These are phyloP conservation scores for Ophiostoma perfectum DNA, from an alignment of 2,329 filamentous ascomycete species.

Conservation along the genomic window DNA sequence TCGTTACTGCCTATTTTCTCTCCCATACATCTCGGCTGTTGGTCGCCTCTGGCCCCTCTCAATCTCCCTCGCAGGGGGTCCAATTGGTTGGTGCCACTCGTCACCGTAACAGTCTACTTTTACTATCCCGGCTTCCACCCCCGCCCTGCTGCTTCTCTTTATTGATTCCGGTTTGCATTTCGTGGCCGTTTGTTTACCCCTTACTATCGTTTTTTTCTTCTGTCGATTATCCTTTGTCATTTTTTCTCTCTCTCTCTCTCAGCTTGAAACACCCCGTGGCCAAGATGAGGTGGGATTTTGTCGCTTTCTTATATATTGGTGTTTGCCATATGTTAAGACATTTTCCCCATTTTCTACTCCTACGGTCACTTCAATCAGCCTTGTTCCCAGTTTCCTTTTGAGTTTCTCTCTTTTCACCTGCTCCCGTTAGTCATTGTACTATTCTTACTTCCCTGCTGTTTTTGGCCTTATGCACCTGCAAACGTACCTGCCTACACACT, in stretches of 20 bases:
- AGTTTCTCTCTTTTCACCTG: neutral
- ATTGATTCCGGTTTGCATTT: neutral
- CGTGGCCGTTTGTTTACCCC: neutral
- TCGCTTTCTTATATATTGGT: constrained; percentile 4
- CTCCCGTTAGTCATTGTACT: neutral
- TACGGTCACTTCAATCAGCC: neutral
- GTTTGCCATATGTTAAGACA: neutral
- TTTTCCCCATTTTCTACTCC: neutral
- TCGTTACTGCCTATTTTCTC: neutral
- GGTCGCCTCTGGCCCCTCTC: constrained; percentile 13
- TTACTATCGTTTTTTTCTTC: neutral
- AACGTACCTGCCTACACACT: neutral
- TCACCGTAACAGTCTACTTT: constrained; percentile 11
- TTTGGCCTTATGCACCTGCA: constrained; percentile 12
- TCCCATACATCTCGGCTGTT: constrained; percentile 6
- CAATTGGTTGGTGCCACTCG: constrained; percentile 15
- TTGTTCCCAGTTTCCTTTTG: neutral
- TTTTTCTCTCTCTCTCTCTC: neutral
- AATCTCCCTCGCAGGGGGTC: constrained; percentile 15
- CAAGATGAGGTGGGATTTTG: neutral
- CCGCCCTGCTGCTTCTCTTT: neutral
- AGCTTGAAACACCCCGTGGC: neutral
- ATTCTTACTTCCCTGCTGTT: neutral
- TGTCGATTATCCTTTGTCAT: neutral
- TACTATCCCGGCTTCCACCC: constrained; percentile 10